Evolutionary conservation across 306 rosid species (phyloP).

Genomic region (Quercus suber): DNA sequence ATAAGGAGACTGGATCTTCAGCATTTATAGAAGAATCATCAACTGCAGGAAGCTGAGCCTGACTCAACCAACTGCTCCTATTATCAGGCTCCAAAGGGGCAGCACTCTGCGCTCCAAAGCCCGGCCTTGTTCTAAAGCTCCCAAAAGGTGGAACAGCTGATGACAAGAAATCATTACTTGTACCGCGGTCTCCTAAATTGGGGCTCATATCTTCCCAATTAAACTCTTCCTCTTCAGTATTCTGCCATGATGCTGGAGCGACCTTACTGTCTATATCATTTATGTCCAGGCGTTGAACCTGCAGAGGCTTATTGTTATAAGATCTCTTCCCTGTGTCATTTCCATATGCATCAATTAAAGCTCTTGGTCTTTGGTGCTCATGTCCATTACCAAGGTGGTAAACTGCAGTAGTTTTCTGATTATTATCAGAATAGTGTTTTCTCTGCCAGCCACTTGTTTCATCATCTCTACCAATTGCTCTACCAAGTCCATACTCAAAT

Average conservation of each 20-base stretch:
- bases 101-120: slow-evolving; percentile 33
- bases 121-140: slow-evolving; percentile 44
- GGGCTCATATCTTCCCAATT: slow-evolving; percentile 94
- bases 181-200: slow-evolving; percentile 56
- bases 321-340: slow-evolving; percentile 66
- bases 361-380: slow-evolving; percentile 73
- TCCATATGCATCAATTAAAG: slow-evolving; percentile 94
- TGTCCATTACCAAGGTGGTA: slow-evolving; percentile 65
- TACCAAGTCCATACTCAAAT: slow-evolving; percentile 50
- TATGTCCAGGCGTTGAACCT: slow-evolving; percentile 46
- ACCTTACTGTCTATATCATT: slow-evolving; percentile 58
- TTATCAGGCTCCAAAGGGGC: slow-evolving; percentile 38
- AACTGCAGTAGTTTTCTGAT: slow-evolving; percentile 41
- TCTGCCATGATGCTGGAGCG: slow-evolving; percentile 75
- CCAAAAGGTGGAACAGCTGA: slow-evolving; percentile 40
- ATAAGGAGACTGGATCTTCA: slow-evolving; percentile 42
- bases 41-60: slow-evolving; percentile 49
- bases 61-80: slow-evolving; percentile 51
- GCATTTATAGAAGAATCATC: slow-evolving; percentile 42
- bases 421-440: slow-evolving; percentile 57
- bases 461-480: slow-evolving; percentile 57
- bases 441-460: slow-evolving; percentile 55
- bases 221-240: slow-evolving; percentile 94
- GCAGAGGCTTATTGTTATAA: slow-evolving; percentile 49
- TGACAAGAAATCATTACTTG: slow-evolving; percentile 49